Evolutionary conservation across 495 filamentous ascomycete genomes (phyloP).

Genomic region (Lasiosphaeria miniovina): DNA sequence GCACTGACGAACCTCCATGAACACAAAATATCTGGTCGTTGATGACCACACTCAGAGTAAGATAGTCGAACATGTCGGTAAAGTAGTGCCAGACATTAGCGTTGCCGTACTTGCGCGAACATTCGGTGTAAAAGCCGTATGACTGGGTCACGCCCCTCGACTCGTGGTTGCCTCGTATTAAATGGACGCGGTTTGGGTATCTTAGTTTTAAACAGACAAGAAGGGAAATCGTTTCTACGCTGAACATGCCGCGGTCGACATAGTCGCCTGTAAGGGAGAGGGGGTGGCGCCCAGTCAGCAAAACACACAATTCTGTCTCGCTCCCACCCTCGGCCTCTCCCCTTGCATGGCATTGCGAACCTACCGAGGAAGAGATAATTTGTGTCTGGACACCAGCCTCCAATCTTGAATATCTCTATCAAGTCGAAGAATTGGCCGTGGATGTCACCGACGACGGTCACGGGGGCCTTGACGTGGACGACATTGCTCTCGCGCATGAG

Average conservation of each 20-base stretch:
- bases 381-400: conserved; percentile 91
- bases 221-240: conserved; percentile 93
- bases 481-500: conserved; percentile 99
- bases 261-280: conserved; percentile 68
- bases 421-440: conserved; percentile 98
- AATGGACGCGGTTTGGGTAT: conserved; percentile 86
- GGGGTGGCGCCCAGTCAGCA: no score
- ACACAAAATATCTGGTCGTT: conserved; percentile 99
- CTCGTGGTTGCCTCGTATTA: conserved; percentile 96
- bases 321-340: neutral
- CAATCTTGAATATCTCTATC: conserved; percentile 98
- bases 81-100: conserved; percentile 99
- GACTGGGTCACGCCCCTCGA: conserved; percentile 96
- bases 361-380: conserved; percentile 96
- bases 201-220: conserved; percentile 92
- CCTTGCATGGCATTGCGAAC: conserved; percentile 17
- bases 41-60: conserved; percentile 94
- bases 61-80: conserved; percentile 99
- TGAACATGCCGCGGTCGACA: conserved; percentile 94
- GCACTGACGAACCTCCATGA: conserved; percentile 62
- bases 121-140: conserved; percentile 99
- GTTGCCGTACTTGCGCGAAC: conserved; percentile 94
- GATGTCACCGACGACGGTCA: conserved; percentile 98
- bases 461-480: conserved; percentile 90
- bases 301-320: neutral